Base-by-base conservation (phyloP, 2,329 filamentous ascomycete genomes). In the Orbilia javanica region DNA sequence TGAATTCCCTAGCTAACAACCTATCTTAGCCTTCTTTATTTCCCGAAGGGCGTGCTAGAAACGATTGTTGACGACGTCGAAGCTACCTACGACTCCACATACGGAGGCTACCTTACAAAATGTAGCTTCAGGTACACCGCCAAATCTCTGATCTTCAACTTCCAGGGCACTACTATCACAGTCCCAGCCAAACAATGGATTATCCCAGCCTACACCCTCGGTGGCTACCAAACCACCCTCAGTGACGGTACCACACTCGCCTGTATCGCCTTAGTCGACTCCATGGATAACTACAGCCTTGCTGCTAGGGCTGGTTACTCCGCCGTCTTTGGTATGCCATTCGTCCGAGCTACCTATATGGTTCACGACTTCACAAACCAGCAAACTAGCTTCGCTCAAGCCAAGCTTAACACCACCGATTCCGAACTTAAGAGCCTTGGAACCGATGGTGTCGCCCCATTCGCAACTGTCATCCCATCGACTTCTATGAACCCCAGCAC, bases 331-430 rank as follows among this genome's bases (percentile, higher is more conserved):
- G 75, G 75, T 13, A 79, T 74, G 75, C 75, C 75, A 3, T 79
- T 79, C 46, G 68, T 79, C 18, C 42, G 75, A 53, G 75, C 69
- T 4, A 74, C 75, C 3, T 79, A 79, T 18, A 18, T 74, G 55
- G 75, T 79, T 25, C 65, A 73, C 50, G 75, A 79, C 48, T 79
- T 79, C 50, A 65, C 75, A 25, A 79, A 79, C 65, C 46, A 74
- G 31, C 63, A 79, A 18, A 79, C 75, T 39, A 79, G 75, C 55
- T 74, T 79, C 27, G 75, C 75, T 4, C 68, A 73, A 62, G 75
- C 75, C 27, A 79, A 79, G 27, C n/a, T 73, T 22, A 79, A 79
- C 64, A 55, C 68, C 52, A 67, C 74, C 18, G 67, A 70, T 11
- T 78, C 74, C 53, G 48, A 71, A 15, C 60, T 78, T n/a, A 71